Base-by-base conservation (phyloP, 1,284 basidiomycete species). In the Cryptococcus amylolentus region DNA sequence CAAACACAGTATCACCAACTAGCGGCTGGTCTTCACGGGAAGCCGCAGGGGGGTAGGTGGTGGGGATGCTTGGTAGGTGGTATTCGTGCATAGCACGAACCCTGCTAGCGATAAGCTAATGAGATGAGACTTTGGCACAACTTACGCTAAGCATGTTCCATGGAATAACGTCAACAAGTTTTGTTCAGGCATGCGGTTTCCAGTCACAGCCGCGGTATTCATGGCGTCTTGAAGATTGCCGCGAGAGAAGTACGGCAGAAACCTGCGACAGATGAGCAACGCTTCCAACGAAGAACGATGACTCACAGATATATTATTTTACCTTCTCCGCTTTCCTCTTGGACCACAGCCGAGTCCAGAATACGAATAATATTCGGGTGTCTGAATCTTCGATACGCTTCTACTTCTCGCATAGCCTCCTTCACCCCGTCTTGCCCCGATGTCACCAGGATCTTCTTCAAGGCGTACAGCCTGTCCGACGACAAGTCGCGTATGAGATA, bases 191-290 rank as follows among this genome's bases (percentile, higher is more conserved):
- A 93, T 90, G 60, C 86, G 86, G 35, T 86, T 86, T 23, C 87
- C 86, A 56, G 90, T 90, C 47, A 94, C 86, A 7, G 88, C 84
- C 69, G 95, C 87, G 35, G 86, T 82, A 64, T 91, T 91, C 68
- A 99, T 97, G 41, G 86, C 86, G 71, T 98, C 93, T 82, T 98
- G 96, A 16, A 98, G 82, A 71, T 97, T 97, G 38, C 91, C 91
- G 54, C 86, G 83, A 40, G 59, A 58, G 43, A 64, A 75, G 54
- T 61, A 68, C 12, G 64, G 76, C n/a, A 60, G 60, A 69, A 74
- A 71, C 10, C 70, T 71, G 58, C 9, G 23, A 28, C 35, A 8
- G 9, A 37, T 35, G n/a, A 18, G 26, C 14, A 35, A 37, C 16
- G 28, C 7, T 35, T 49, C 31, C 27, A 49, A 49, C 31, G 1